These are phyloP conservation scores for Corchorus olitorius DNA, from an alignment of 345 rosid genomes.

Conservation along the genomic window DNA sequence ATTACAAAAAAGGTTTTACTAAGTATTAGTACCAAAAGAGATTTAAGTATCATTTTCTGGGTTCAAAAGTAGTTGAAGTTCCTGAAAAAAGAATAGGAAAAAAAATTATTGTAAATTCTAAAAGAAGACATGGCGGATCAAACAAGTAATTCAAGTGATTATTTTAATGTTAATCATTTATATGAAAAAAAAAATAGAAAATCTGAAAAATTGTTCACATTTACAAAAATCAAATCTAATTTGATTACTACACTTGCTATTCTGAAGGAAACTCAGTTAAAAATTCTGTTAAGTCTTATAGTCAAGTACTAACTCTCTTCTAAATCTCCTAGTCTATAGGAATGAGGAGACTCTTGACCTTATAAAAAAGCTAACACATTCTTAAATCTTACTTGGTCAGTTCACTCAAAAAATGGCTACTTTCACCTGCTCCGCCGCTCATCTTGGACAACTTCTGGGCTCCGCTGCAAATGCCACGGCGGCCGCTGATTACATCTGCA, in stretches of 20 bases:
- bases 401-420: conserved; percentile 16
- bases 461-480: conserved; percentile 34
- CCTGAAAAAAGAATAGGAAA: too few species aligned
- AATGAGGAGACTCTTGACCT: neutral
- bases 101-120: too few species aligned
- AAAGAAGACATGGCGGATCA: too few species aligned
- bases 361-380: too few species aligned
- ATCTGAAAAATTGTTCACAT: too few species aligned
- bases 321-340: conserved; percentile 5
- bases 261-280: neutral
- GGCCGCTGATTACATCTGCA: conserved; percentile 55
- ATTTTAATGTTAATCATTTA: too few species aligned
- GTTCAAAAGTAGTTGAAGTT: too few species aligned
- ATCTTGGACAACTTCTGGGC: conserved; percentile 41
- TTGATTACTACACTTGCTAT: neutral
- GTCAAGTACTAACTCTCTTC: neutral
- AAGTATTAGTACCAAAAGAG: too few species aligned
- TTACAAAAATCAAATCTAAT: neutral
- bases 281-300: neutral
- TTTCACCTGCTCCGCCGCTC: conserved; percentile 38
- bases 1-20: too few species aligned
- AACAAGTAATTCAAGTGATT: neutral
- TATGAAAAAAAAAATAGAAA: too few species aligned
- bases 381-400: neutral
- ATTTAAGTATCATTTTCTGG: too few species aligned